Evolutionary conservation across 139 green algal genomes (phyloP).

Genomic region (Closterium sp.): DNA sequence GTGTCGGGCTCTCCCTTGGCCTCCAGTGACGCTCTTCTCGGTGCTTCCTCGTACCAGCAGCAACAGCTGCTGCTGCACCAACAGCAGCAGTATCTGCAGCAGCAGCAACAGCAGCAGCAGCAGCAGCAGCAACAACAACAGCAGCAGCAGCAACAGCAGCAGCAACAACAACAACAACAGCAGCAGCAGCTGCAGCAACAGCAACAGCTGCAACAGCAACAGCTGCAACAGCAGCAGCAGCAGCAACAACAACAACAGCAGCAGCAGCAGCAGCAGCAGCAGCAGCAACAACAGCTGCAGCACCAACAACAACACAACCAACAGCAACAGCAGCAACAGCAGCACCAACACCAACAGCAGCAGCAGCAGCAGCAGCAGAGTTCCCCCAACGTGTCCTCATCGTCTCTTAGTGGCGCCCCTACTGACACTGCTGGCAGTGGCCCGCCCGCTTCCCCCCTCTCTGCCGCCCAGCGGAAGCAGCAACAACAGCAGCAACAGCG

Average conservation of each 20-base stretch:
- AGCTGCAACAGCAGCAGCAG: too few relatives aligned
- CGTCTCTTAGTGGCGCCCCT: neutral
- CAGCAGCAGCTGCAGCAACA: neutral
- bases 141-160: neutral
- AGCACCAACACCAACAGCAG: neutral
- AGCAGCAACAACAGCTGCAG: neutral
- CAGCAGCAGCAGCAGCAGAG: neutral
- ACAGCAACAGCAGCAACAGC: neutral
- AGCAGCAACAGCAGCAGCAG: neutral
- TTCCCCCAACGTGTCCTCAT: neutral
- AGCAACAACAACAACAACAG: neutral
- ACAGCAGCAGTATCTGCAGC: neutral
- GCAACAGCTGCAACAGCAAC: neutral
- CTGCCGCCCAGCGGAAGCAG: neutral
- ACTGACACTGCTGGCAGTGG: neutral
- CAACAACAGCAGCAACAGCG: neutral
- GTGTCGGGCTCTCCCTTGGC: neutral
- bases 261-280: neutral
- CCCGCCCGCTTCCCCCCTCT: neutral
- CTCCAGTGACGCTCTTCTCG: neutral
- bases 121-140: neutral
- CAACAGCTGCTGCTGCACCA: neutral
- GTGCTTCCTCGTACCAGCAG: neutral
- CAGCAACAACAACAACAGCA: neutral
- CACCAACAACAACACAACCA: neutral